These are phyloP conservation scores for Monosporascus sp. DNA, from an alignment of 2,329 filamentous ascomycete genomes.

Conservation along the genomic window DNA sequence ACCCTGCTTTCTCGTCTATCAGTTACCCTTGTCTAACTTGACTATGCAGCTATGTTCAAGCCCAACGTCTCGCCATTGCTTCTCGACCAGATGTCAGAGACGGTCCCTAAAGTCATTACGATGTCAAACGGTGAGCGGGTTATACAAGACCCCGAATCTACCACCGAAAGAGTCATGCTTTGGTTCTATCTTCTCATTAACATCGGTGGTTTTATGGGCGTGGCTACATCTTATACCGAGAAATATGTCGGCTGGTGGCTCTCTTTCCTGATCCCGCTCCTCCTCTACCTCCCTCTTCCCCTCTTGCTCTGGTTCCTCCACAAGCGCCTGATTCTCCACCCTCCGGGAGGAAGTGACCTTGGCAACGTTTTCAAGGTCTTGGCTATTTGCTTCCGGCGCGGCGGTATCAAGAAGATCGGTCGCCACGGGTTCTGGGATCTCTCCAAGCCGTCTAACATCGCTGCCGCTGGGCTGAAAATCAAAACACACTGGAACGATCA, in stretches of 20 bases:
- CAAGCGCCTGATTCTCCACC: conserved; percentile 37
- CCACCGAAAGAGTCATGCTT: conserved; percentile 60
- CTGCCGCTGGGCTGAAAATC: conserved; percentile 33
- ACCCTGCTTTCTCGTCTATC: not conserved
- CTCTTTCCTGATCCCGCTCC: conserved; percentile 37
- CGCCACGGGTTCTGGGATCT: conserved; percentile 52
- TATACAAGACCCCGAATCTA: conserved; percentile 63
- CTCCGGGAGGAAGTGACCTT: conserved; percentile 40
- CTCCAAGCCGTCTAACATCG: conserved; percentile 51
- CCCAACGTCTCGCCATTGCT: conserved; percentile 65
- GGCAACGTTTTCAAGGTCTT: conserved; percentile 37
- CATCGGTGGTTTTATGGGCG: conserved; percentile 46
- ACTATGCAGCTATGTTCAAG: conserved; percentile 52
- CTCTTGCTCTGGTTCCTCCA: conserved; percentile 37
- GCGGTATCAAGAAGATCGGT: conserved; percentile 32
- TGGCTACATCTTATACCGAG: conserved; percentile 47
- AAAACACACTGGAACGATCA: conserved; percentile 54
- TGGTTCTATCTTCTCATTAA: conserved; percentile 57
- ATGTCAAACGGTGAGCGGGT: conserved; percentile 54
- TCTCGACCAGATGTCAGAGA: conserved; percentile 59
- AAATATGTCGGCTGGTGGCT: conserved; percentile 48
- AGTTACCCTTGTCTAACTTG: not conserved
- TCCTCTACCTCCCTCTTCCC: conserved; percentile 40
- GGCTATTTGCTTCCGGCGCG: conserved; percentile 33
- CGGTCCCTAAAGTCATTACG: conserved; percentile 47